phyloP scores from a whole-genome alignment of 768 basidiomycete species.

The Neoboletus brunneissimus region DNA sequence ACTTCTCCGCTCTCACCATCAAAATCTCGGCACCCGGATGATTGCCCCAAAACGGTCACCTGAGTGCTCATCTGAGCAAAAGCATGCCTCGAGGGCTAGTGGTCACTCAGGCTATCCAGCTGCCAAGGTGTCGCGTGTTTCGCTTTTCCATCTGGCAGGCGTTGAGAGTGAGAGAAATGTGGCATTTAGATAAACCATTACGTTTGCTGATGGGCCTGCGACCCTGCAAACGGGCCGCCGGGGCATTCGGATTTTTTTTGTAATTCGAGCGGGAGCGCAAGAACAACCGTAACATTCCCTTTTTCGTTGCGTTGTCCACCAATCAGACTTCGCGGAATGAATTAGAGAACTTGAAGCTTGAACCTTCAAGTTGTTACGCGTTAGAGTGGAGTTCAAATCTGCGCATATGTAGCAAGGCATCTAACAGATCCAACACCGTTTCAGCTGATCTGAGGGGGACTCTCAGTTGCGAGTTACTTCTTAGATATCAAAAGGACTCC shows the following conservation, averaged over 20 bases:
- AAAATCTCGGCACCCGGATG: slow-evolving; percentile 2
- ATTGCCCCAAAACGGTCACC: slow-evolving; percentile 5
- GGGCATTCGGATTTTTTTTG: not conserved
- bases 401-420: not conserved
- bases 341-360: not conserved
- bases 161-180: slow-evolving; percentile 1
- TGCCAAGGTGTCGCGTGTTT: not conserved
- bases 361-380: not conserved
- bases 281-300: slow-evolving; percentile 9
- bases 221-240: slow-evolving; percentile 16
- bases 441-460: slow-evolving; percentile 17
- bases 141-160: not conserved
- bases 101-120: not conserved
- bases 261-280: not conserved
- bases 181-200: slow-evolving; percentile 2
- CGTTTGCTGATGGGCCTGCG: slow-evolving; percentile 6
- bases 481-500: slow-evolving; percentile 5
- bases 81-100: not conserved
- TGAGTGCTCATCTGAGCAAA: slow-evolving; percentile 1
- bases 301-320: slow-evolving; percentile 8
- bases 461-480: not conserved
- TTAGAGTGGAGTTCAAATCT: not conserved
- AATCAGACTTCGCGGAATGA: slow-evolving; percentile 1
- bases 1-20: slow-evolving; percentile 13
- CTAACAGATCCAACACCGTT: slow-evolving; percentile 16